phyloP scores from a whole-genome alignment of 768 basidiomycete genomes.

The Multifurca ochricompacta region DNA sequence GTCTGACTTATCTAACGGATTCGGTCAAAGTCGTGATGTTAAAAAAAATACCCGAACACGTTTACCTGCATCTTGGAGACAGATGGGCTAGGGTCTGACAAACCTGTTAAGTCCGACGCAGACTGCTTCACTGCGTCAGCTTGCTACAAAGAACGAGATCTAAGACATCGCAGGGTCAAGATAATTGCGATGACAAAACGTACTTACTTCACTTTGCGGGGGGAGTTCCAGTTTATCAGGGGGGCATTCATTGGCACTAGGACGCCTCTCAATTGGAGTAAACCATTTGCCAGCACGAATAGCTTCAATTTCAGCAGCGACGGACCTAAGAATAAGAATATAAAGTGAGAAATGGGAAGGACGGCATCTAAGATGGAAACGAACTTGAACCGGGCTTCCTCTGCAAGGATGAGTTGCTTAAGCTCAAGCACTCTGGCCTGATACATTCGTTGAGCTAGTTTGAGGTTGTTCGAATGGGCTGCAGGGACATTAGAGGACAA shows the following conservation, averaged over 20 bases:
- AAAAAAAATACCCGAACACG: background rate
- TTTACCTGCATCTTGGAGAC: slow-evolving; percentile 10
- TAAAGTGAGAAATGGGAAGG: background rate
- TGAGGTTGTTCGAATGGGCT: slow-evolving; percentile 55
- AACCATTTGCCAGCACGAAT: slow-evolving; percentile 66
- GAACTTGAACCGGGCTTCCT: slow-evolving; percentile 77
- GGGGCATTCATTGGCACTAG: slow-evolving; percentile 19
- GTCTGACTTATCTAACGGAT: background rate
- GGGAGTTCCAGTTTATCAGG: slow-evolving; percentile 16
- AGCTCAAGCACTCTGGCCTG: slow-evolving; percentile 62
- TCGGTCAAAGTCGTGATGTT: background rate
- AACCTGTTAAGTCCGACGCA: slow-evolving; percentile 8
- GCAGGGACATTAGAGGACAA: slow-evolving; percentile 1
- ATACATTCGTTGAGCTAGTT: slow-evolving; percentile 72
- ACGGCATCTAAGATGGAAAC: slow-evolving; percentile 14
- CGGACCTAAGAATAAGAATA: slow-evolving; percentile 34
- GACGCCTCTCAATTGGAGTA: slow-evolving; percentile 36
- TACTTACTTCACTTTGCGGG: slow-evolving; percentile 9
- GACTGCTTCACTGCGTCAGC: slow-evolving; percentile 1
- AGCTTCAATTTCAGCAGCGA: slow-evolving; percentile 68
- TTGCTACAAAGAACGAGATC: slow-evolving; percentile 14
- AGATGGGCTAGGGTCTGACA: slow-evolving; percentile 14
- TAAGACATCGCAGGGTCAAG: background rate
- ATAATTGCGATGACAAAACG: background rate
- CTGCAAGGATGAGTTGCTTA: slow-evolving; percentile 55